These are phyloP conservation scores for Lichtheimia ornata DNA, from an alignment of 371 early-diverging fungal genomes.

Conservation along the genomic window DNA sequence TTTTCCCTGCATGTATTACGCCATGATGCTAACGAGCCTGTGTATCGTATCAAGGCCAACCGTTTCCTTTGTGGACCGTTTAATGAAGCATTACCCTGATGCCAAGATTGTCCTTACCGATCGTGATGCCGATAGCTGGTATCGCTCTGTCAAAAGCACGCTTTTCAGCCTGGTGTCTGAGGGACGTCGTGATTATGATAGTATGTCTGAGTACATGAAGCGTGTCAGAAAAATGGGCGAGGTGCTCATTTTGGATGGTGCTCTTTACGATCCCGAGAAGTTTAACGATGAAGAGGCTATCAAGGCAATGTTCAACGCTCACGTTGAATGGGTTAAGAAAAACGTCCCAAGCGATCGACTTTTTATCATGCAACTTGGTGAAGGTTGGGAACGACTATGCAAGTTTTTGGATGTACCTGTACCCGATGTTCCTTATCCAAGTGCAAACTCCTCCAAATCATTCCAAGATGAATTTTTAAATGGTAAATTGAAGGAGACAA, in stretches of 20 bases:
- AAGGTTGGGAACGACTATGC: conserved; percentile 26
- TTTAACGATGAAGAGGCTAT: conserved; percentile 23
- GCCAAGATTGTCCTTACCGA: conserved; percentile 22
- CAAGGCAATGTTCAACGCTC: conserved; percentile 16
- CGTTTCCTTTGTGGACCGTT: neutral
- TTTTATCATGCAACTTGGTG: conserved; percentile 26
- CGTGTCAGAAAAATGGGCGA: too few relatives aligned
- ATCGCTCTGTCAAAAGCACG: conserved; percentile 7
- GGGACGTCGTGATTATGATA: too few relatives aligned
- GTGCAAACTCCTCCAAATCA: conserved; percentile 4
- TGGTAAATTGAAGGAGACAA: too few relatives aligned
- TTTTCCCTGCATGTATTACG: neutral
- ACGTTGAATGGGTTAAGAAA: conserved; percentile 26
- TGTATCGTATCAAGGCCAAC: conserved; percentile 1
- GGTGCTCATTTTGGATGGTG: conserved; percentile 17
- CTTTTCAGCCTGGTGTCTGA: conserved; percentile 6
- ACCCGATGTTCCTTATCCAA: conserved; percentile 12
- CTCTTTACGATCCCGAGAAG: conserved; percentile 3
- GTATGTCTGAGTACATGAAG: too few relatives aligned
- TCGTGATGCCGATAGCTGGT: conserved; percentile 15
- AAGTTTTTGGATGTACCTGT: conserved; percentile 16
- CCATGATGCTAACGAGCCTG: too few relatives aligned
- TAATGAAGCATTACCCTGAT: conserved; percentile 23
- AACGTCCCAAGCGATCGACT: conserved; percentile 28
- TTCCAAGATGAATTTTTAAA: too few relatives aligned